phyloP scores from a whole-genome alignment of 176 grass and related monocot genomes.

The Olyra latifolia region DNA sequence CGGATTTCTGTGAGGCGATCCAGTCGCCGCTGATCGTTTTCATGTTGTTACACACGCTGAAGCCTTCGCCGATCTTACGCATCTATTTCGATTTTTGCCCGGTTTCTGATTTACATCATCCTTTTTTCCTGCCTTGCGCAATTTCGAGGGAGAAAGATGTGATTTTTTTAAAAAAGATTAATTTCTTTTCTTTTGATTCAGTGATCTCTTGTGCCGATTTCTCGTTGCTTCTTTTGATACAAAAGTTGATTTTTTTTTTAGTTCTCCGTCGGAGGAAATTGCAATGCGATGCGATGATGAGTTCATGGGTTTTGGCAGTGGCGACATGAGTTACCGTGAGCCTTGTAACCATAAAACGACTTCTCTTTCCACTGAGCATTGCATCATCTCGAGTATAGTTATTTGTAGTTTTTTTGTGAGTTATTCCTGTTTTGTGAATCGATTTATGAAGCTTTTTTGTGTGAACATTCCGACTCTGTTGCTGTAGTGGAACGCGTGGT shows the following conservation, averaged over 20 bases:
- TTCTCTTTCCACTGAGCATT: constrained; percentile 70
- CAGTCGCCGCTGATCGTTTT: constrained; percentile 39
- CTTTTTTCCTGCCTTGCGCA: no score
- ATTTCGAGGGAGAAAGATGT: no score
- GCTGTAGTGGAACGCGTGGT: no score
- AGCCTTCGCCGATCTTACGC: neutral
- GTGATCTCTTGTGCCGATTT: neutral
- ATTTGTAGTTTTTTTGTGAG: neutral
- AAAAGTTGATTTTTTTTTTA: neutral
- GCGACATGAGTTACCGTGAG: constrained; percentile 28
- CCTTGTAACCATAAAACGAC: constrained; percentile 47
- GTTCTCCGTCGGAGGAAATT: neutral
- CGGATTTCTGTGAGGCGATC: constrained; percentile 57
- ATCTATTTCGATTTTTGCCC: neutral
- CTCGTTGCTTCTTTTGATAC: no score
- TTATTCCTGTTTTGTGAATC: neutral
- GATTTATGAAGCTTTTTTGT: no score
- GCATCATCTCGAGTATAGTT: neutral
- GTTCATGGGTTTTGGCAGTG: constrained; percentile 28
- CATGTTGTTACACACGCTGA: constrained; percentile 62
- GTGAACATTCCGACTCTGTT: no score
- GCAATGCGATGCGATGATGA: constrained; percentile 40
- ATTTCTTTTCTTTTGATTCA: no score
- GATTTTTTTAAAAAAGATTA: no score
- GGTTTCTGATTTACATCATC: neutral